Conservation (phyloP, 1,284 basidiomycete species). For the Agroathelia rolfsii region DNA sequence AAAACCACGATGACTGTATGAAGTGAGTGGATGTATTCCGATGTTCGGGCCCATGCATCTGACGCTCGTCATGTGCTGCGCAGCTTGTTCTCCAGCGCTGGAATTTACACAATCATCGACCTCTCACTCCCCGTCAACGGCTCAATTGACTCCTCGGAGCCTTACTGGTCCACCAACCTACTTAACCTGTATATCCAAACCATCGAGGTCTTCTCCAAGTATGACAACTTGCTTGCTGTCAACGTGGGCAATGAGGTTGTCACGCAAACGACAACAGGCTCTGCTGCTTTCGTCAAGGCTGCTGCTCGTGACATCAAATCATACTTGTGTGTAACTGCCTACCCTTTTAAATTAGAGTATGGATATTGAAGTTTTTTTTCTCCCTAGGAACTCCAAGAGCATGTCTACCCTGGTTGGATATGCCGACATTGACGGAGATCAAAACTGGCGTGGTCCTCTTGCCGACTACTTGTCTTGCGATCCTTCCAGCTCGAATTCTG, state of each 20-base stretch:
- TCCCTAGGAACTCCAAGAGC: constrained; percentile 60
- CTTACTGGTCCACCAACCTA: constrained; percentile 80
- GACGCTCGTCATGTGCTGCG: constrained; percentile 9
- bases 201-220: constrained; percentile 71
- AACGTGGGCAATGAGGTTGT: constrained; percentile 91
- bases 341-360: constrained; percentile 4
- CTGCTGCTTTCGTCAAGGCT: constrained; percentile 81
- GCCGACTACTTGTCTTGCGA: constrained; percentile 82
- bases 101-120: too few species aligned
- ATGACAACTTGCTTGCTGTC: constrained; percentile 76
- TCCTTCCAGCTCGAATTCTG: constrained; percentile 38
- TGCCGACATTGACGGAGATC: constrained; percentile 71
- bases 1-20: constrained; percentile 88
- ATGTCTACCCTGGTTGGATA: constrained; percentile 74
- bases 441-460: constrained; percentile 57
- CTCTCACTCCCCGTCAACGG: constrained; percentile 79
- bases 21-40: constrained; percentile 77
- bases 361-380: constrained; percentile 8
- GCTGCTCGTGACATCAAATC: constrained; percentile 83
- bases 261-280: constrained; percentile 43
- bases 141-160: constrained; percentile 69
- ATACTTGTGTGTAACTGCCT: constrained; percentile 50
- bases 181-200: constrained; percentile 72
- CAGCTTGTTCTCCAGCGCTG: constrained; percentile 6
- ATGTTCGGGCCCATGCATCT: too few species aligned